Base-by-base conservation (phyloP, 192 early-diverging fungal genomes). In the Pilaira anomala region DNA sequence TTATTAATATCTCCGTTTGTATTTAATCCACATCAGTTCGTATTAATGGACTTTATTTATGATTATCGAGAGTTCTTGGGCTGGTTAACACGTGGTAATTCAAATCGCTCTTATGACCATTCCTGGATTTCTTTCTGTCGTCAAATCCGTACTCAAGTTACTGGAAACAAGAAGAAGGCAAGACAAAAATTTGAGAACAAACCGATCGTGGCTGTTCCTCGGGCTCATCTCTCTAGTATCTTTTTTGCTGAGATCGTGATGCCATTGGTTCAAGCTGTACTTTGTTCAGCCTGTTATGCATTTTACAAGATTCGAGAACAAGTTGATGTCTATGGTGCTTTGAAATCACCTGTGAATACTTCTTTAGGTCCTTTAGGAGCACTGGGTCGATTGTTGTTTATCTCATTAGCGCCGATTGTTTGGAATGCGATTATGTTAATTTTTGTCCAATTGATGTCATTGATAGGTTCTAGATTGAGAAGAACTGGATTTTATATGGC, bases 11-110 rank as follows among this genome's bases (percentile, higher is more conserved):
- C 87, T 19, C 87, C 88, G 36, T 89, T 88, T 68, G 64, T 89
- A 44, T 89, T 86, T 76, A 89, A 89, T 50, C 88, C 88, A 30
- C 88, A 88, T 54, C 88, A 89, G 73, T 88, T 89, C 52, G 78
- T 78, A 22, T 60, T 87, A 52, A 80, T 74, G 0, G 79, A 84
- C 62, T 88, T 88, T 67, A 84, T 87, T 63, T 56, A 79, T 39
- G 88, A 89, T 60, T 89, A 87, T 75, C 79, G 80, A 41, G 79
- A 81, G 49, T 87, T 81, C 73, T 68, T 89, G 59, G 76, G 74
- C 51, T 89, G 88, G 87, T 66, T 89, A 24, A 76, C 72, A 42
- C 78, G 80, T 2, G 84, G 86, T 48, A 86, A 87, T 58, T 77
- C 77, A 53, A 60, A 68, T 48, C 33, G 62, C 9, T 55, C 78